Base-by-base conservation (phyloP, 2,329 filamentous ascomycete species). In the Plectosphaerella plurivora region DNA sequence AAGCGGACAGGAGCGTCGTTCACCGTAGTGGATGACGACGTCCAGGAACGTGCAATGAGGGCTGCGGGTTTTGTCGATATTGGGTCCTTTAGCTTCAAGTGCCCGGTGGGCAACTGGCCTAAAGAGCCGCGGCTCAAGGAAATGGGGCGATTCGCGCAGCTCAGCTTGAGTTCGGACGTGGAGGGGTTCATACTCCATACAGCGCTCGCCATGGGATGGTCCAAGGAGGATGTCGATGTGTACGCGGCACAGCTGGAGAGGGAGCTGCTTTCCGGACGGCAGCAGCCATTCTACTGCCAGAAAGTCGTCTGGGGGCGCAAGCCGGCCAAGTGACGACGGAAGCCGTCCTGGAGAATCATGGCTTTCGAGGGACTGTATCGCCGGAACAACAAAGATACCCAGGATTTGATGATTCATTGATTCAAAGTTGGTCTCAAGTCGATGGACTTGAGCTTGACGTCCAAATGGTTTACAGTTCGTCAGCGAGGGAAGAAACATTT, bases 61-160 rank as follows among this genome's bases (percentile, higher is more conserved):
- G 56, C 51, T n/a, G 60, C 62, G 1, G 64, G 64, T 9, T 66
- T 66, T 28, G 52, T 57, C 10, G 49, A 63, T 46, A 54, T 66
- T n/a, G 45, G 53, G 2, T 57, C 60, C 4, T 51, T 47, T 45
- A 57, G 62, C 25, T 50, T 54, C 47, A 62, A 57, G 53, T 46
- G 54, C 52, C 72, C 71, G 0, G 59, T 72, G 11, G 71, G 71
- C 3, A 56, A 60, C 7, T 78, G 75, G 75, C 62, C 74, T 2
- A 70, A 67, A 48, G 68, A 73, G 16, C 56, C 62, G 0, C 61
- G 61, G 11, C 57, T 60, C 8, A 67, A 67, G 50, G 65, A 72
- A 53, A 65, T 74, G 14, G 73, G 73, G 0, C 57, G 64, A 39
- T 70, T 63, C 48, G 60, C 60, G 3, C 59, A 64, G 33, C 37